Evolutionary conservation across 176 grass and related monocot species (phyloP).

Genomic region (Carex pumila): DNA sequence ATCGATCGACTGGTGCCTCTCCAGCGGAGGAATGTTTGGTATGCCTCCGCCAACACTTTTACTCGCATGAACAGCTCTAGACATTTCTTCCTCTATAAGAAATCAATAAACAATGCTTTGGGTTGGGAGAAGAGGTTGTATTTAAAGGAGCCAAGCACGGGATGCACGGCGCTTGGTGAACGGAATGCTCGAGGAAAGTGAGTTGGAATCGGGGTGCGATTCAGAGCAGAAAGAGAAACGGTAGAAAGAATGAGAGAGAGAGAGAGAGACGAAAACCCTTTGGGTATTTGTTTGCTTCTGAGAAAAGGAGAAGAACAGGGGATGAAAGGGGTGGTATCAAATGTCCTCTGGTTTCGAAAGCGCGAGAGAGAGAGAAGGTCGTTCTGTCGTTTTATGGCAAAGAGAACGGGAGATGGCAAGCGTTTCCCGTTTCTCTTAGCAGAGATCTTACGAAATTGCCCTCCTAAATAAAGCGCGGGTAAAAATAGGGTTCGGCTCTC

Average conservation of each 20-base stretch:
- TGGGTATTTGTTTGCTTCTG: neutral
- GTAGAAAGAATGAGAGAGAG: neutral
- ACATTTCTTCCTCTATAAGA: neutral
- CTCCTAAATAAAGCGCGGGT: conserved; percentile 17
- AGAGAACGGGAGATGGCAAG: conserved; percentile 6
- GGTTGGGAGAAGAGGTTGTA: neutral
- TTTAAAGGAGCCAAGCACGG: neutral
- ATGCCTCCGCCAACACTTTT: neutral
- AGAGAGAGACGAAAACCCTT: neutral
- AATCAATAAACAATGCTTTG: neutral
- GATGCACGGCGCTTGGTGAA: neutral
- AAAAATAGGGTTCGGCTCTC: neutral
- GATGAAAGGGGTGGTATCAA: neutral
- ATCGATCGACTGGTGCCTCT: conserved; percentile 64
- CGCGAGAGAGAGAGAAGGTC: neutral
- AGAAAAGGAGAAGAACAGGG: neutral
- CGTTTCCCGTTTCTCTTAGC: neutral
- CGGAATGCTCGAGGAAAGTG: neutral
- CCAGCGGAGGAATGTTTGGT: conserved; percentile 7
- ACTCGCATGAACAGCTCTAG: neutral
- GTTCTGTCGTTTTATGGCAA: conserved; percentile 20
- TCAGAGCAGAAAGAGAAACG: neutral
- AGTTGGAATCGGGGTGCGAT: neutral
- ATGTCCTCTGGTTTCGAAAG: neutral
- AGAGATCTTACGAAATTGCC: neutral